Base-by-base conservation (phyloP, 345 rosid genomes). In the Brassica nigra region DNA sequence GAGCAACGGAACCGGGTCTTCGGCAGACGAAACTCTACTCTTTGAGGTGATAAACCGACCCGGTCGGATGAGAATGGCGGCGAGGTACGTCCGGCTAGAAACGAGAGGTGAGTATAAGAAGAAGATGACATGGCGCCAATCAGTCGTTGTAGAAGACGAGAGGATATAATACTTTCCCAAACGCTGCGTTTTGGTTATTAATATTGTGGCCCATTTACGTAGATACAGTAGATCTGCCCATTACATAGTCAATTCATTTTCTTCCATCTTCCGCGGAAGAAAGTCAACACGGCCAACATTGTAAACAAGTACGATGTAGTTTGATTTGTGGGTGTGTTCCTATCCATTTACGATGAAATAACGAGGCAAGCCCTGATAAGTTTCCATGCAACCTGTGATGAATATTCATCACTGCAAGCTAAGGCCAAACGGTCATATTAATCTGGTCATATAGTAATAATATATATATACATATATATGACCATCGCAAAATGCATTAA, bases 71-170 rank as follows among this genome's bases (percentile, higher is more conserved):
- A 67, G 85, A 54, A 64, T 79, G 44, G 11, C 75, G 83, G 74
- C 11, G 77, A 67, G 4, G 80, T 71, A 16, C 83, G 77, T 52
- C 87, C 85, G 79, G 86, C 34, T 61, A 82, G 62, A 81, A 91
- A 83, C 3, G 88, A 83, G 89, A 87, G 87, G 74, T 84, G 90
- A 70, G 88, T 20, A 10, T 86, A 71, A 42, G 88, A 76, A 47
- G 90, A 68, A 37, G 91, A 18, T 18, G 18, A 18, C 90, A 90
- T 88, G 76, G 76, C 77, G 72, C 36, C 39, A 62, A 18, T 0
- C 18, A 18, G 18, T n/a, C 18, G 18, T 18, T 18, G 18, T 31
- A 31, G 34, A 31, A 23, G 3, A 9, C 29, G n/a, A 64, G 18
- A 44, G 15, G 78, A 72, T 73, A 81, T 47, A 37, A 30, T 49